Evolutionary conservation across 2,329 filamentous ascomycete genomes (phyloP), one percentile per base, ranked within the genome.

Genomic region (Colletotrichum sansevieriae): DNA sequence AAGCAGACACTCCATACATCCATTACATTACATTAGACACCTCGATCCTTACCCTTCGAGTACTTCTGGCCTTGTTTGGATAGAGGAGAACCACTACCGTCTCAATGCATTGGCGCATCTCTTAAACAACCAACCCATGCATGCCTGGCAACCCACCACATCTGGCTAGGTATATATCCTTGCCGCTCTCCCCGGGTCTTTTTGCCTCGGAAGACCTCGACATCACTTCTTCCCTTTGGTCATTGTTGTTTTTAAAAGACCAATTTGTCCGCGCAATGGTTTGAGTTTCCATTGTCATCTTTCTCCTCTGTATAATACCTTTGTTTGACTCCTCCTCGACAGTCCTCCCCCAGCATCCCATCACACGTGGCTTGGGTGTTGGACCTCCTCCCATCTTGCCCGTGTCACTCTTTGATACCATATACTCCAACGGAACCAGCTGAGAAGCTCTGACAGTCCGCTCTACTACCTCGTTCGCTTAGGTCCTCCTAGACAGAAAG

Each of bases 101-200:
- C 52, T 58, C 55, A 25, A 71, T 71, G 60, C 68, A 71, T 65
- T 54, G 68, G 65, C 60, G 55, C 68, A 68, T 70, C 68, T 70
- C 64, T 67, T 61, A 56, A 29, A 60, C 54, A 55, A 56, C 59
- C 56, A 55, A 61, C 61, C 56, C 57, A 63, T 63, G 63, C 65
- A 55, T 51, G 63, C 29, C 63, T 59, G 47, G 63, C 58, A 51
- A 47, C 57, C 64, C 58, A 63, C 49, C 58, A 59, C 60, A 69
- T 58, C 75, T 76, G 76, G 74, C 78, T 84, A 25, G 25, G 25
- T 25, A 83, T 84, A 84, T 85, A 84, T 84, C 80, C 78, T 78
- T 78, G 78, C 77, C 77, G 79, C 75, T 75, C 79, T 79, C 78
- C 78, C 78, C 77, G 75, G 75, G 72, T 75, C 74, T 75, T 73